Conservation (phyloP, 139 green algal species). For the Yamagishiella unicocca region DNA sequence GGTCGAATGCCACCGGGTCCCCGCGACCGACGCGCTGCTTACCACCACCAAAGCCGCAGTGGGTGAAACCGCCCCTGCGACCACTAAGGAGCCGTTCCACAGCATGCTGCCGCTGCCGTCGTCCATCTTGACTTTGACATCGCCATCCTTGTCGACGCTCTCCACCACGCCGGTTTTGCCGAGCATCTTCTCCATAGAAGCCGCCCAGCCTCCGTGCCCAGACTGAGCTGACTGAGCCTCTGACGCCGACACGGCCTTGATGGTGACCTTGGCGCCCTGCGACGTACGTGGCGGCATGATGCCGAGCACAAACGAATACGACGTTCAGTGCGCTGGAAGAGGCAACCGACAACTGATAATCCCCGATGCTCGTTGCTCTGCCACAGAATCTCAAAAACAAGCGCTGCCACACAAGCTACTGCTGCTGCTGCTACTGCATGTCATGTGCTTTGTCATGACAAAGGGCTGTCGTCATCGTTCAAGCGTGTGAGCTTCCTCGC, state of each 20-base stretch:
- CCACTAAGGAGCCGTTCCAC: not conserved
- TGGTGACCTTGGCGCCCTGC: constrained; percentile 10
- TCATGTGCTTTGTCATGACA: too few species aligned
- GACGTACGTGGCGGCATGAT: not conserved
- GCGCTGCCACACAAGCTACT: too few species aligned
- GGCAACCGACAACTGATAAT: not conserved
- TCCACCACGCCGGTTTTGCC: constrained; percentile 4
- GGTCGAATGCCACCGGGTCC: too few species aligned
- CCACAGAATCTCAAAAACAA: too few species aligned
- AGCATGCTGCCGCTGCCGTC: not conserved
- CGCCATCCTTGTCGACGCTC: constrained; percentile 15
- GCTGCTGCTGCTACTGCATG: too few species aligned
- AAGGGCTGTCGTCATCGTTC: too few species aligned
- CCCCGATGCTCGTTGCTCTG: too few species aligned
- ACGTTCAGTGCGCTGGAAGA: too few species aligned
- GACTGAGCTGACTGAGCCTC: not conserved
- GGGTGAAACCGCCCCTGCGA: too few species aligned
- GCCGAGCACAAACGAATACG: not conserved
- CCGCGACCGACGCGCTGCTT: too few species aligned
- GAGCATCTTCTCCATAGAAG: constrained; percentile 5
- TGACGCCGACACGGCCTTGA: not conserved
- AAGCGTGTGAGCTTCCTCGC: too few species aligned
- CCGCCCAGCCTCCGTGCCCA: not conserved
- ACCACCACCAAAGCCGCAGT: too few species aligned
- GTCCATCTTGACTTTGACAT: constrained; percentile 6